Percentiles rank a stretch among this genome's conserved stretches.
Evolutionary conservation across 345 rosid genomes (phyloP).

Genomic region (Populus simonii): DNA sequence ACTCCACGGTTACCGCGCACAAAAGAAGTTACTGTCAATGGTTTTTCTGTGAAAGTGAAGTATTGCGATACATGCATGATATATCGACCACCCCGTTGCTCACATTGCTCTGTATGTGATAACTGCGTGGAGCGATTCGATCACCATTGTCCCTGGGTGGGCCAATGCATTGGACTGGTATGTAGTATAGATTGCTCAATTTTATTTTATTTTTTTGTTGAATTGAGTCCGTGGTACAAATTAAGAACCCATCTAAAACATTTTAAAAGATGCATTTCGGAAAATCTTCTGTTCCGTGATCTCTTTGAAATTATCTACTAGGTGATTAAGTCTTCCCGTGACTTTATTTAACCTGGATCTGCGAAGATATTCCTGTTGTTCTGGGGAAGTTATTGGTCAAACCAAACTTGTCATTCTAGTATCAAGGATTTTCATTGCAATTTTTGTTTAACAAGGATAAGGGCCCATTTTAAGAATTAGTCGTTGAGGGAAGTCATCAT

Average conservation of each 20-base stretch:
- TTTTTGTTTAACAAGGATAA: too few species aligned
- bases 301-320: too few species aligned
- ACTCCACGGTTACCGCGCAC: constrained; percentile 33
- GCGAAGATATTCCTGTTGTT: too few species aligned
- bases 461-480: not conserved
- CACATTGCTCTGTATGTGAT: constrained; percentile 58
- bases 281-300: too few species aligned
- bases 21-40: constrained; percentile 38
- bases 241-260: not conserved
- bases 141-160: constrained; percentile 64
- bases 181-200: constrained; percentile 1
- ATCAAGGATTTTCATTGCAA: too few species aligned
- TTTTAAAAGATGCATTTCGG: not conserved
- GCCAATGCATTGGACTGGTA: constrained; percentile 64
- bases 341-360: too few species aligned
- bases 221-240: not conserved
- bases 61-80: constrained; percentile 54
- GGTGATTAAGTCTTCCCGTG: too few species aligned
- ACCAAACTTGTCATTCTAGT: too few species aligned
- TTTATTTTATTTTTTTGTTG: not conserved
- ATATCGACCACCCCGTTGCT: constrained; percentile 58
- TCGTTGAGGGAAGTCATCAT: not conserved
- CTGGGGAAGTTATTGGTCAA: too few species aligned
- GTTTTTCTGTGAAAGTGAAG: constrained; percentile 37
- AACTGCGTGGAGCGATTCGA: constrained; percentile 57